phyloP scores from a whole-genome alignment of 2,329 filamentous ascomycete genomes.

The Lasiodiplodia sp. region DNA sequence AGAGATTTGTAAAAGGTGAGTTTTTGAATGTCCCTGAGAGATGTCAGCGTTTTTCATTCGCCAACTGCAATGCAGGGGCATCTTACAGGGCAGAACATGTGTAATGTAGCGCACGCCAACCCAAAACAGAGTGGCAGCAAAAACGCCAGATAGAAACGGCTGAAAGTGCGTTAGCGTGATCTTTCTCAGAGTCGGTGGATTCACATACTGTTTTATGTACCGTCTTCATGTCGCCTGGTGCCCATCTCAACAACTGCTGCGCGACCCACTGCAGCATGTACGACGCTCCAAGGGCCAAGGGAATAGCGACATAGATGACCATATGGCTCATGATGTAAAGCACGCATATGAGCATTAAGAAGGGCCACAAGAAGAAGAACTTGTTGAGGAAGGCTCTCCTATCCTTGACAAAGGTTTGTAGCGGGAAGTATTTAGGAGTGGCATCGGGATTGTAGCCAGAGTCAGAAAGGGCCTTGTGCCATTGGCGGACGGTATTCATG shows the following conservation, averaged over 20 bases:
- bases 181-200: not conserved
- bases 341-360: slow-evolving; percentile 74
- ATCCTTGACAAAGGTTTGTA: slow-evolving; percentile 77
- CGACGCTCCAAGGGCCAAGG: slow-evolving; percentile 69
- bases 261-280: slow-evolving; percentile 80
- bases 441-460: slow-evolving; percentile 84
- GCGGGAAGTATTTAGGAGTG: slow-evolving; percentile 75
- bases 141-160: slow-evolving; percentile 94
- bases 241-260: slow-evolving; percentile 79
- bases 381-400: slow-evolving; percentile 78
- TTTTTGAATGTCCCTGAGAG: slow-evolving; percentile 67
- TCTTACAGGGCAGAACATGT: slow-evolving; percentile 73
- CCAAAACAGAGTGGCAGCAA: slow-evolving; percentile 84
- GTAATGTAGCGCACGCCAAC: slow-evolving; percentile 78
- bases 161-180: slow-evolving; percentile 43
- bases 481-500: slow-evolving; percentile 84
- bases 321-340: slow-evolving; percentile 76
- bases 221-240: slow-evolving; percentile 84
- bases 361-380: slow-evolving; percentile 91
- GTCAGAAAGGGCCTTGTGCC: slow-evolving; percentile 82
- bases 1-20: slow-evolving; percentile 78
- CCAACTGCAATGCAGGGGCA: not conserved
- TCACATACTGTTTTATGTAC: slow-evolving; percentile 85
- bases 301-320: slow-evolving; percentile 78
- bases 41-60: slow-evolving; percentile 41